Conservation (phyloP, 805 yeast species). For the Metschnikowia matae region DNA sequence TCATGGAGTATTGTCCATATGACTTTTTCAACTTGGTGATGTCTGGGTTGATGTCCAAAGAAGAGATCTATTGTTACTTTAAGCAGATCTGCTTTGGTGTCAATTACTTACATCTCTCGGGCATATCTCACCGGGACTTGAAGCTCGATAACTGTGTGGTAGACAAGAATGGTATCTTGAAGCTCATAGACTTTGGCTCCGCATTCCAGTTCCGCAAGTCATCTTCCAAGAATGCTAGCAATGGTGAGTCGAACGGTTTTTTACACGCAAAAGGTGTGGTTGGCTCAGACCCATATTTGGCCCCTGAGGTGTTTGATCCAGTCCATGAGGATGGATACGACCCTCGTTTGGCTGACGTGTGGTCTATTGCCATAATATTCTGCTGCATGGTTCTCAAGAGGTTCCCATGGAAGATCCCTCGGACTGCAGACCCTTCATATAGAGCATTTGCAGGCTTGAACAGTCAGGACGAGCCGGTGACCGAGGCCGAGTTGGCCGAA, state of each 20-base stretch:
- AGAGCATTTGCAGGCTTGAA: slow-evolving; percentile 46
- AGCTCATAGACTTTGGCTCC: slow-evolving; percentile 90
- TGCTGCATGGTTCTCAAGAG: slow-evolving; percentile 85
- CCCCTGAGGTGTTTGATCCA: slow-evolving; percentile 77
- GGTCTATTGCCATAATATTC: slow-evolving; percentile 91
- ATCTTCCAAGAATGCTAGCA: not conserved
- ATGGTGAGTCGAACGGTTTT: slow-evolving; percentile 48
- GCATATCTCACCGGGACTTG: slow-evolving; percentile 89
- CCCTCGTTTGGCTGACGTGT: slow-evolving; percentile 82
- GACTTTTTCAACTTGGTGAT: slow-evolving; percentile 92
- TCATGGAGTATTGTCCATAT: slow-evolving; percentile 90
- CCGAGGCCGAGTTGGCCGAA: slow-evolving; percentile 9
- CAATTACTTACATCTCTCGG: slow-evolving; percentile 68
- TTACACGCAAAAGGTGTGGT: slow-evolving; percentile 74
- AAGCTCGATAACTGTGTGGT: slow-evolving; percentile 94
- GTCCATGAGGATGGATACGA: slow-evolving; percentile 52
- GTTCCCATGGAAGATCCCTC: slow-evolving; percentile 97
- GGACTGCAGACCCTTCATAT: slow-evolving; percentile 67
- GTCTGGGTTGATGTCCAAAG: slow-evolving; percentile 71
- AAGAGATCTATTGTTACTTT: slow-evolving; percentile 76
- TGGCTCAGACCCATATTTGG: slow-evolving; percentile 93
- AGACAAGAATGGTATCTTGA: slow-evolving; percentile 64
- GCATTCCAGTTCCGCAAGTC: slow-evolving; percentile 78
- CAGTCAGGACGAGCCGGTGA: slow-evolving; percentile 11
- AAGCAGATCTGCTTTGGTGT: slow-evolving; percentile 78